phyloP scores from a whole-genome alignment of 352 stramenopile species.

The Paralagenidium karlingii region DNA sequence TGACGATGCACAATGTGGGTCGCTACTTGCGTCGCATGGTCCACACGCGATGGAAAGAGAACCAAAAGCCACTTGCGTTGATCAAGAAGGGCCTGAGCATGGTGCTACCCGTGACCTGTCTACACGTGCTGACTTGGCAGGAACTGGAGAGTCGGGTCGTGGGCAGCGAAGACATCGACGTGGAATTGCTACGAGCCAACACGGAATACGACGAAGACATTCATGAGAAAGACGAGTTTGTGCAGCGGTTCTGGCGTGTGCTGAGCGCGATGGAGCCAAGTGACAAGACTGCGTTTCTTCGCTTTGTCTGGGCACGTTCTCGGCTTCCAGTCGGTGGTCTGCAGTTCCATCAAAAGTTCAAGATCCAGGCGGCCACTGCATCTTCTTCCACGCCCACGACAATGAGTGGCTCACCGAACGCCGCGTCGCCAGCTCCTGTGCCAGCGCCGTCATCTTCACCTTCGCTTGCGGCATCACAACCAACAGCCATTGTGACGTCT shows the following conservation, averaged over 20 bases:
- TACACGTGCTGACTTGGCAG: slow-evolving; percentile 41
- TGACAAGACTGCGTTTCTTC: slow-evolving; percentile 60
- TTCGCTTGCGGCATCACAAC: too few species aligned
- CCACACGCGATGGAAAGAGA: slow-evolving; percentile 35
- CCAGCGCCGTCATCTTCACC: too few species aligned
- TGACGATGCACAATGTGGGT: slow-evolving; percentile 32
- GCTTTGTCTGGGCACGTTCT: slow-evolving; percentile 74
- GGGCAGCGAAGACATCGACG: slow-evolving; percentile 56
- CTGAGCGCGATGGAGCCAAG: slow-evolving; percentile 39
- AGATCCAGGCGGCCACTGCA: slow-evolving; percentile 78
- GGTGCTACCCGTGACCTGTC: slow-evolving; percentile 50
- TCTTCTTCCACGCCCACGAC: slow-evolving; percentile 11
- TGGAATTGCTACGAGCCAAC: slow-evolving; percentile 51
- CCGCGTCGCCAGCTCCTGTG: too few species aligned
- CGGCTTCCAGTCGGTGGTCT: slow-evolving; percentile 36
- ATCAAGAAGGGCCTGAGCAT: slow-evolving; percentile 64
- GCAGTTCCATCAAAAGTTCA: slow-evolving; percentile 80
- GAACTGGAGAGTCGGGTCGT: slow-evolving; percentile 69
- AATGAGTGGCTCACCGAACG: slow-evolving; percentile 2
- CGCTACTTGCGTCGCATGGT: slow-evolving; percentile 30
- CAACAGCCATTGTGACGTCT: background rate
- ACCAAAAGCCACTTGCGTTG: slow-evolving; percentile 9
- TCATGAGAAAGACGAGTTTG: slow-evolving; percentile 37
- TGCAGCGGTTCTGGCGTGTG: slow-evolving; percentile 72
- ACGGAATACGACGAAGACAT: slow-evolving; percentile 81